Base-by-base conservation (phyloP, 148 eudicot genomes). In the Hydrangea macrophylla region DNA sequence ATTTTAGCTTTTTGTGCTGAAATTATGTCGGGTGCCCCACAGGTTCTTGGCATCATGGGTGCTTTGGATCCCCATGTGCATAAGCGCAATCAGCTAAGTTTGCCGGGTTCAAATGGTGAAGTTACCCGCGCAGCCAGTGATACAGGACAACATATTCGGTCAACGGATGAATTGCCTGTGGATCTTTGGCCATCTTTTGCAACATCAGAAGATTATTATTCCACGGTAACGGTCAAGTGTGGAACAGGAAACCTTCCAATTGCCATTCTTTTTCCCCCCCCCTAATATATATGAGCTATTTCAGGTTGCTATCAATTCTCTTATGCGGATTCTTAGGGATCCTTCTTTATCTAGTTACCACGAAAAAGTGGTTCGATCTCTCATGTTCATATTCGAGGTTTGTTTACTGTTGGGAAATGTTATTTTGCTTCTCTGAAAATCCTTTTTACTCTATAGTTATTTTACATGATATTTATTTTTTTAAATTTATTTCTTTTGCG, bases 21-120 rank as follows among this genome's bases (percentile, higher is more conserved):
- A 65, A 8, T 39, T 72, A 11, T 68, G 54, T 18, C 31, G 65
- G 75, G 58, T 70, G 50, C 18, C 44, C n/a, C 57, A 23, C 70
- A 94, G 99, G 99, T 94, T 75, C 90, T 94, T 68, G 97, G 99
- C 58, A 94, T 94, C 69, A 90, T 90, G 97, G 99, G 99, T 65
- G 99, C 99, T 70, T 77, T 90, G 67, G 99, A 94, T 77, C 97
- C 99, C 58, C 95, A 94, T 78, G 88, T 72, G 39, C 97, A 94
- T 73, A 94, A 94, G 78, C 84, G 91, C 66, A 94, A 94, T 75
- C 99, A 90, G 70, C 86, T 79, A 50, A 85, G 86, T 73, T 74
- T 85, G 77, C 90, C 88, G 32, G 97, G 98, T 26, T 78, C 88
- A 30, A 92, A 85, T 69, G 92, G 82, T 40, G 99, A 94, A 76